A percentile compares a stretch with the other conserved stretches of the same genome.
phyloP scores from a whole-genome alignment of 306 rosid genomes.

The Pyrus communis region DNA sequence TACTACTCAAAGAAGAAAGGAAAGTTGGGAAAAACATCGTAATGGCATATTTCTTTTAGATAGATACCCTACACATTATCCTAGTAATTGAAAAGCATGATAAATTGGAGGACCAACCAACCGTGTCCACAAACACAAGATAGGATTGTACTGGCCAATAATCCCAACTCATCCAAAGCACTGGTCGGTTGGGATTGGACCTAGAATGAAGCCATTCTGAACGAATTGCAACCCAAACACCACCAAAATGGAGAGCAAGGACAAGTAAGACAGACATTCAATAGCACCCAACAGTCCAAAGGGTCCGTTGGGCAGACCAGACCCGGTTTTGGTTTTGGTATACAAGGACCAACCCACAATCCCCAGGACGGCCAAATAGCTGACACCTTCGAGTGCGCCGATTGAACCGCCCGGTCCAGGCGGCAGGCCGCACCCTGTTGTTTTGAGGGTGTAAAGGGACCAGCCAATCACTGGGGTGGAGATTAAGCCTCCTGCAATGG shows the following conservation, averaged over 20 bases:
- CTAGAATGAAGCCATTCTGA: slow-evolving; percentile 71
- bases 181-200: slow-evolving; percentile 84
- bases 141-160: slow-evolving; percentile 19
- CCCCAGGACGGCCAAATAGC: slow-evolving; percentile 64
- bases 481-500: slow-evolving; percentile 65
- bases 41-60: background rate
- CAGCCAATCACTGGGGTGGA: slow-evolving; percentile 76
- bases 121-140: slow-evolving; percentile 40
- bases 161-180: slow-evolving; percentile 58
- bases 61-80: background rate
- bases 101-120: background rate
- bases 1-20: background rate
- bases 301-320: slow-evolving; percentile 85
- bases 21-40: background rate
- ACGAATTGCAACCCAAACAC: slow-evolving; percentile 79
- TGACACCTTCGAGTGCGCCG: slow-evolving; percentile 87
- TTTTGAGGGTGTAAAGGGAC: slow-evolving; percentile 88
- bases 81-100: background rate
- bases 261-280: slow-evolving; percentile 66
- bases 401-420: slow-evolving; percentile 91
- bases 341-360: slow-evolving; percentile 81
- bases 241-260: slow-evolving; percentile 51
- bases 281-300: slow-evolving; percentile 83
- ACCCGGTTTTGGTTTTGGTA: slow-evolving; percentile 73
- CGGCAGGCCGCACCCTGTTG: slow-evolving; percentile 87